phyloP scores from a whole-genome alignment of 208 protist genomes.

The Leishmania braziliensis region DNA sequence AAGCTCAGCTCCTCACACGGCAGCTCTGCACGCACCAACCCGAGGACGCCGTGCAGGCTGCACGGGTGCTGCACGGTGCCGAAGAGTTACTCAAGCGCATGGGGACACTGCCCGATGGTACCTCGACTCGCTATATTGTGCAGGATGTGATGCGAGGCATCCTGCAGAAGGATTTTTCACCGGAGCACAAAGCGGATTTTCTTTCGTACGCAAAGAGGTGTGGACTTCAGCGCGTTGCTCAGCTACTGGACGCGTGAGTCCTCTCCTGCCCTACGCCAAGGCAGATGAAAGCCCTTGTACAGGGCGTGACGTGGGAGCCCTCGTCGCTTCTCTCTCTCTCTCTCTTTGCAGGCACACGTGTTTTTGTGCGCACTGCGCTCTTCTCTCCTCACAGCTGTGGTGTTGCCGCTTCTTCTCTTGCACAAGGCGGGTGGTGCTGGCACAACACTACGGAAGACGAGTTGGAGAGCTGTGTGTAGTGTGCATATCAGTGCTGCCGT shows the following conservation, averaged over 20 bases:
- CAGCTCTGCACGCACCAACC: conserved; percentile 16
- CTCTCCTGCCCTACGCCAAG: not conserved
- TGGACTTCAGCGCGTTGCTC: conserved; percentile 14
- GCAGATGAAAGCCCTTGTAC: not conserved
- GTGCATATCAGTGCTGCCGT: not conserved
- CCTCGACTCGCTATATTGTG: conserved; percentile 19
- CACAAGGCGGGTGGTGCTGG: not conserved
- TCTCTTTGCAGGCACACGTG: not conserved
- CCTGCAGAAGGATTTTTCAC: conserved; percentile 11
- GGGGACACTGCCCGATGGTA: conserved; percentile 21
- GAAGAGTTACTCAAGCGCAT: conserved; percentile 13
- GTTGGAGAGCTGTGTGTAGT: not conserved
- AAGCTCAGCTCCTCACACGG: conserved; percentile 14
- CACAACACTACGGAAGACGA: not conserved
- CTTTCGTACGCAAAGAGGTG: conserved; percentile 2
- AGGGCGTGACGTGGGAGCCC: not conserved
- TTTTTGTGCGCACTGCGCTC: not conserved
- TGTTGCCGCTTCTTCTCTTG: not conserved
- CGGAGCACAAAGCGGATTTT: conserved; percentile 23
- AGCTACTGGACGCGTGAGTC: conserved; percentile 12
- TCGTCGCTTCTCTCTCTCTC: not conserved
- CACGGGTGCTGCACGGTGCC: conserved; percentile 11
- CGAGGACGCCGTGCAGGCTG: conserved; percentile 2
- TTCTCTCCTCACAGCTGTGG: not conserved
- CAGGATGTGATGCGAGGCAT: conserved; percentile 10